Evolutionary conservation across 176 grass and related monocot species (phyloP).

Genomic region (Aegilops tauschii): DNA sequence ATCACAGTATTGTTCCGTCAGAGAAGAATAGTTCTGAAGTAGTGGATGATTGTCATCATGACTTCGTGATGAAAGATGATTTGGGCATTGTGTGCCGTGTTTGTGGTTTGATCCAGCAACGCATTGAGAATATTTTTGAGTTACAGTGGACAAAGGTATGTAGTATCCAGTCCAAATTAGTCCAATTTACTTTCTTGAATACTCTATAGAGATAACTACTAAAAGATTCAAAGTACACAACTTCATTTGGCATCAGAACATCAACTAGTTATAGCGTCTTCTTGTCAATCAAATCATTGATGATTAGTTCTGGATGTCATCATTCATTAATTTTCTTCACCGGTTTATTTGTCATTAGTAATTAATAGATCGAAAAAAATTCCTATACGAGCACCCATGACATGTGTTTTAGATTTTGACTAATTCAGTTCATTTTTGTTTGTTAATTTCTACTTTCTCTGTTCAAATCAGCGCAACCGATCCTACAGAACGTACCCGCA

Average conservation of each 20-base stretch:
- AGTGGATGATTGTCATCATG: conserved; percentile 52
- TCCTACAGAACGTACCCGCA: conserved; percentile 32
- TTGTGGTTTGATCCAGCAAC: conserved; percentile 75
- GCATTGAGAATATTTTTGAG: conserved; percentile 63
- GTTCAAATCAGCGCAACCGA: conserved; percentile 36
- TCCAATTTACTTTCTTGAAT: conserved; percentile 10
- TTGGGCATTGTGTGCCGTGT: conserved; percentile 66
- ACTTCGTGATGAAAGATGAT: conserved; percentile 59
- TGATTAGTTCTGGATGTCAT: neutral
- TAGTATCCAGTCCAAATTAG: conserved; percentile 7
- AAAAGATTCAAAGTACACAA: neutral
- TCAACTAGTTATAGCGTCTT: neutral
- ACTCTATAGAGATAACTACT: neutral
- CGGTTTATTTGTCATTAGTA: neutral
- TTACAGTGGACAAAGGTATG: conserved; percentile 64
- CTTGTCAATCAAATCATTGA: neutral
- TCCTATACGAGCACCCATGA: neutral
- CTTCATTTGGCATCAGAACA: conserved; percentile 7
- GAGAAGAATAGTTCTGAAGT: conserved; percentile 27
- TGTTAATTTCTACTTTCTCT: neutral
- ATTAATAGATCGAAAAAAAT: neutral
- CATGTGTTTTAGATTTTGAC: neutral
- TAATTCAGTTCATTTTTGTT: neutral
- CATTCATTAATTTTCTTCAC: neutral
- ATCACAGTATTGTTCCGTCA: conserved; percentile 13